Percentiles rank a stretch among this genome's conserved stretches.
These are phyloP conservation scores for Cryptosporidium andersoni DNA, from an alignment of 169 alveolate species.

Conservation along the genomic window DNA sequence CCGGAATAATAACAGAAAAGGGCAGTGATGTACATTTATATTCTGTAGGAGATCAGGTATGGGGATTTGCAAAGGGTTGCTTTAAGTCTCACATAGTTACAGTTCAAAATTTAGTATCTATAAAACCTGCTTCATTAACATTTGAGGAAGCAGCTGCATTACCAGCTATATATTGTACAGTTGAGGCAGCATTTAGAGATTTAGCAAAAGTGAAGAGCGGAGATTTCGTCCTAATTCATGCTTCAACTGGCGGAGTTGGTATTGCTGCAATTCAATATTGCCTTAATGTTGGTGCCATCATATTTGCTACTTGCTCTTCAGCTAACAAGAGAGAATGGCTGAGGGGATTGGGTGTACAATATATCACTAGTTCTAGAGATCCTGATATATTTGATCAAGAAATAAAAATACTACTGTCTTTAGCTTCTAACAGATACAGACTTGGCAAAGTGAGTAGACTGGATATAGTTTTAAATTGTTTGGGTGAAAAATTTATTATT, in stretches of 20 bases:
- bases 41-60: slow-evolving; percentile 33
- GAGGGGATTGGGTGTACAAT: slow-evolving; percentile 65
- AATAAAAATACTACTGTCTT: neutral
- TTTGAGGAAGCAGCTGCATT: slow-evolving; percentile 74
- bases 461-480: slow-evolving; percentile 72
- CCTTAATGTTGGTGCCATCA: slow-evolving; percentile 63
- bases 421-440: slow-evolving; percentile 55
- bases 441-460: slow-evolving; percentile 7
- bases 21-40: slow-evolving; percentile 19
- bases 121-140: slow-evolving; percentile 35
- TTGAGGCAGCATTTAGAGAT: slow-evolving; percentile 73
- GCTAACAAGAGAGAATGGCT: slow-evolving; percentile 42
- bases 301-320: slow-evolving; percentile 70
- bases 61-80: slow-evolving; percentile 68
- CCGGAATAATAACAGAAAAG: slow-evolving; percentile 21
- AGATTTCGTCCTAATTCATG: slow-evolving; percentile 71
- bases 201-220: slow-evolving; percentile 74
- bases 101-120: slow-evolving; percentile 45
- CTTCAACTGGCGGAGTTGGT: slow-evolving; percentile 77
- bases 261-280: slow-evolving; percentile 72
- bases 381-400: slow-evolving; percentile 34
- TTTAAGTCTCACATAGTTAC: slow-evolving; percentile 50
- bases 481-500: slow-evolving; percentile 68
- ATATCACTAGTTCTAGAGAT: slow-evolving; percentile 66
- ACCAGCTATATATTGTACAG: slow-evolving; percentile 70